phyloP scores from a whole-genome alignment of 306 rosid genomes.

The Begonia loranthoides region DNA sequence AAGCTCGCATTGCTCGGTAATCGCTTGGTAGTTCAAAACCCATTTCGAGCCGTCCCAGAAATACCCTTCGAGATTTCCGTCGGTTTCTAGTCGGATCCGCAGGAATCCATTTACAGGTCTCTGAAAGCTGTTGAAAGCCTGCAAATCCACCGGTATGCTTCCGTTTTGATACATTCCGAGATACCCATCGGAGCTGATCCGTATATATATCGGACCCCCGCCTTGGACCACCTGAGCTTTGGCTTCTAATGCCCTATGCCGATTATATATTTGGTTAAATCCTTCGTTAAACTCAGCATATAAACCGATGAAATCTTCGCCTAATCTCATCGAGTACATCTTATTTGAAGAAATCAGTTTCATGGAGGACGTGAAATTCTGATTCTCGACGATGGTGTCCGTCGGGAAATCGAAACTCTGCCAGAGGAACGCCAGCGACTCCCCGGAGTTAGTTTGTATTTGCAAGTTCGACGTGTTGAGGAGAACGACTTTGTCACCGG shows the following conservation, averaged over 20 bases:
- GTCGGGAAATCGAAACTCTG: conserved; percentile 65
- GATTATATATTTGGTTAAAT: conserved; percentile 34
- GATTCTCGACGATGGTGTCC: conserved; percentile 54
- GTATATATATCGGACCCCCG: conserved; percentile 49
- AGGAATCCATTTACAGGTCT: conserved; percentile 26
- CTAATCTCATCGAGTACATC: conserved; percentile 34
- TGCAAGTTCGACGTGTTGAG: conserved; percentile 59
- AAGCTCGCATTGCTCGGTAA: conserved; percentile 42
- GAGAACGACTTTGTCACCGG: conserved; percentile 32
- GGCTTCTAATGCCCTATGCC: conserved; percentile 39
- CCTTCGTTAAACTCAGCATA: conserved; percentile 19
- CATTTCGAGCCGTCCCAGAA: conserved; percentile 56
- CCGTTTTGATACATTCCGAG: conserved; percentile 71
- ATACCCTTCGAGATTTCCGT: conserved; percentile 66
- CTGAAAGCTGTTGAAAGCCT: conserved; percentile 46
- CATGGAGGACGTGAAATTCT: conserved; percentile 49
- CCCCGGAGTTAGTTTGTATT: conserved; percentile 9
- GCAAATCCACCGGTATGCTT: conserved; percentile 41
- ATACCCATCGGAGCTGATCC: conserved; percentile 45
- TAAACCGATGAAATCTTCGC: conserved; percentile 45
- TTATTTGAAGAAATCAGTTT: conserved; percentile 30
- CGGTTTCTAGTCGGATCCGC: conserved; percentile 38
- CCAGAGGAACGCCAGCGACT: conserved; percentile 27
- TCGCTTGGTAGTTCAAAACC: conserved; percentile 42
- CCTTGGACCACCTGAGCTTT: conserved; percentile 32